Conservation (phyloP, 140 eudicot genomes). For the Oenanthe javanica region DNA sequence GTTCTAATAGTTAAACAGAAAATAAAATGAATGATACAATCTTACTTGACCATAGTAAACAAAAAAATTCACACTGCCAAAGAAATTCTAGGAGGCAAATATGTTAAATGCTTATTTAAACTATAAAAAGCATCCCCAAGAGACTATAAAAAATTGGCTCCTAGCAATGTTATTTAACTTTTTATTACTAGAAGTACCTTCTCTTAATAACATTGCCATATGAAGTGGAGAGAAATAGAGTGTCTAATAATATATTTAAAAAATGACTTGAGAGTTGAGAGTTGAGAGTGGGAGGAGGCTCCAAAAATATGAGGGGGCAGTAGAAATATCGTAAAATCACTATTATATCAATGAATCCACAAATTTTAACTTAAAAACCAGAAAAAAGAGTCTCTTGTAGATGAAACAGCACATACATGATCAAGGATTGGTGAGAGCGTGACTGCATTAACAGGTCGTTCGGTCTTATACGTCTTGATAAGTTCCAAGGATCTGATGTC, state of each 20-base stretch:
- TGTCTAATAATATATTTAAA: no score
- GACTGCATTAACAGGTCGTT: constrained; percentile 91
- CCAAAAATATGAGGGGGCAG: not conserved
- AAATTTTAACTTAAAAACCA: no score
- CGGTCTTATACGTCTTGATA: constrained; percentile 82
- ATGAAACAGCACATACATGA: constrained; percentile 51
- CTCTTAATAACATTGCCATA: not conserved
- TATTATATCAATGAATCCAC: no score
- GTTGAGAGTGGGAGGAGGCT: not conserved
- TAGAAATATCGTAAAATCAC: not conserved
- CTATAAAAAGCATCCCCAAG: not conserved
- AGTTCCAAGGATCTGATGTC: constrained; percentile 72
- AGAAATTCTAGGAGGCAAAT: not conserved
- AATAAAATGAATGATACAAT: not conserved
- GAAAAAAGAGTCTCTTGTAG: not conserved
- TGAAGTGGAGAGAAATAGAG: not conserved
- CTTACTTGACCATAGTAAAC: not conserved
- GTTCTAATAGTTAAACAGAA: not conserved
- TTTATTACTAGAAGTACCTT: not conserved
- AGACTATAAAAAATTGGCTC: not conserved
- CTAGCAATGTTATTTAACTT: not conserved
- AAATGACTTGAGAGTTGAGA: not conserved
- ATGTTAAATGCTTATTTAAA: not conserved
- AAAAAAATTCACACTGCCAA: not conserved
- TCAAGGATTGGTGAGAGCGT: constrained; percentile 87